Conservation (phyloP, 2,329 filamentous ascomycete genomes). For the Sphaerulina populicola region DNA sequence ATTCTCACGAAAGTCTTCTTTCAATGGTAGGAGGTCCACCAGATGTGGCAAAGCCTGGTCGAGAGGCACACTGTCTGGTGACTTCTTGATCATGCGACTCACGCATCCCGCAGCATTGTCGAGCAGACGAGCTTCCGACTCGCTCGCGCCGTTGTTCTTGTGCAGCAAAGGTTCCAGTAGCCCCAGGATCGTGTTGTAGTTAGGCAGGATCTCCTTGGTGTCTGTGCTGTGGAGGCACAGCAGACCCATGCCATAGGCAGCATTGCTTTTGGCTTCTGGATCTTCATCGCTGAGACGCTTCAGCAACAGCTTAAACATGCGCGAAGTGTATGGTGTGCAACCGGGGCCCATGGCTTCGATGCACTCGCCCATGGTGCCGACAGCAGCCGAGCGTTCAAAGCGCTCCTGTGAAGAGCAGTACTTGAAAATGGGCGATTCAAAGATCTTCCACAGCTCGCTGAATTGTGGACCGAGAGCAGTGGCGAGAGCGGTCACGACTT, state of each 20-base stretch:
- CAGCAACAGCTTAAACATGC: constrained; percentile 69
- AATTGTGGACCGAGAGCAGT: constrained; percentile 74
- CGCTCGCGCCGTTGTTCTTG: constrained; percentile 23
- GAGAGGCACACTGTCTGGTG: constrained; percentile 74
- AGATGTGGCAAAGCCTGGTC: constrained; percentile 73
- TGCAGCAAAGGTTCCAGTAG: constrained; percentile 81
- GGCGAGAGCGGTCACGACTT: constrained; percentile 78
- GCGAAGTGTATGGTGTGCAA: constrained; percentile 72
- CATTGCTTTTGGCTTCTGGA: constrained; percentile 86
- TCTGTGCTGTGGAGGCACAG: constrained; percentile 75
- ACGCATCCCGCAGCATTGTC: constrained; percentile 93
- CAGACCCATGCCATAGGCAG: constrained; percentile 81
- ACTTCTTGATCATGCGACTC: constrained; percentile 81
- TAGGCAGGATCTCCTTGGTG: constrained; percentile 61
- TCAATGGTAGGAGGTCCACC: constrained; percentile 70
- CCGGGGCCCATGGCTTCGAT: constrained; percentile 71
- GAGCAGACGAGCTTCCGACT: constrained; percentile 71
- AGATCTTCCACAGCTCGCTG: constrained; percentile 85
- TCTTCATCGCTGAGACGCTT: constrained; percentile 87
- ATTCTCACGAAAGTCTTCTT: constrained; percentile 95
- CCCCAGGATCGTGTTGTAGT: constrained; percentile 67
- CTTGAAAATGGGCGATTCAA: constrained; percentile 84
- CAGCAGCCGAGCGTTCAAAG: constrained; percentile 78
- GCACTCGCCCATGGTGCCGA: constrained; percentile 87
- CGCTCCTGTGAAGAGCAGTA: constrained; percentile 78